Base-by-base conservation (phyloP, 768 basidiomycete genomes). In the Auriculariales sp. region DNA sequence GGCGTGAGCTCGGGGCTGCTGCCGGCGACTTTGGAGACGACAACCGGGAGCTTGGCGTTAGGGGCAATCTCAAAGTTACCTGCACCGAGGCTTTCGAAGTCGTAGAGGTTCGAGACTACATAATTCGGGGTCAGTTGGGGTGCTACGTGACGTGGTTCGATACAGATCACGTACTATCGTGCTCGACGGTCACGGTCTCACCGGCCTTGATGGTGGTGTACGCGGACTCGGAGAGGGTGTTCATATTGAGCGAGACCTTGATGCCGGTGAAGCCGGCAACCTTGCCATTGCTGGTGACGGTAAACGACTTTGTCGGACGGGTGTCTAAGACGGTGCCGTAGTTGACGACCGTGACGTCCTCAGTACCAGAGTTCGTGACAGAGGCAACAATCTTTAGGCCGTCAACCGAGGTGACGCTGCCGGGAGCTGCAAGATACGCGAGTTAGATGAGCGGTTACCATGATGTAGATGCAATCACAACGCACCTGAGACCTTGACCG, bases 241-340 rank as follows among this genome's bases (percentile, higher is more conserved):
- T 53, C 49, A 72, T 57, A 44, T 39, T 39, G 14, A 48, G 51
- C 46, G 42, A 52, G 44, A 72, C 68, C 65, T 70, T 69, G 52
- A 71, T 54, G 22, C 72, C 72, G 12, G 63, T 70, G 62, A 73
- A 73, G 12, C 61, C 47, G 30, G 71, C 69, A 3, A 55, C 57
- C 17, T 57, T 47, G 22, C 64, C 69, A 53, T 67, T 65, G n/a
- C 68, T 69, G 36, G 62, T 68, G 52, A 72, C 64, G 6, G 56
- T 59, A 57, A 73, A 72, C 2, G 69, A 71, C 56, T 62, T 67
- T 29, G 70, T 71, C 4, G 70, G 68, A 25, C 64, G 57, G 33
- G 59, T 61, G 57, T 73, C 70, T 48, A 72, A 63, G 49, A 73
- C 66, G 14, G 71, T 72, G n/a, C 62, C 68, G 54, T 69, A 71